Evolutionary conservation across 495 filamentous ascomycete species (phyloP), one percentile per base, ranked within the genome.

Genomic region (Tuber borchii): DNA sequence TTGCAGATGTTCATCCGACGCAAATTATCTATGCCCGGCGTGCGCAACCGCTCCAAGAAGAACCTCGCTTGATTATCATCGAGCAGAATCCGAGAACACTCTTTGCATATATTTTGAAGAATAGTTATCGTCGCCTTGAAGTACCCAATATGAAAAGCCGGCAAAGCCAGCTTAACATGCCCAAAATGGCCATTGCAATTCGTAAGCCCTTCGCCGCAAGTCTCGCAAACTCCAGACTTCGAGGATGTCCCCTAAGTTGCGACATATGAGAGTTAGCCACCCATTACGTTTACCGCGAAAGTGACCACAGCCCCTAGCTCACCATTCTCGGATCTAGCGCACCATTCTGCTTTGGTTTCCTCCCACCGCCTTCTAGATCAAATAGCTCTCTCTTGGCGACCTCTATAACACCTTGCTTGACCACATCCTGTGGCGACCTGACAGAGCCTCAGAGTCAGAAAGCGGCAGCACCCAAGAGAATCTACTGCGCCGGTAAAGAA

Each of bases 141-240:
- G 81, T 97, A 99, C 74, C 95, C 95, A 77, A 98, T 92, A 82
- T 98, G 95, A 80, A 97, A 97, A 42, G 91, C 91, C 8, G 95
- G 95, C 17, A 99, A 87, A 12, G 94, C 93, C 34, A 99, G 88
- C 82, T 91, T 88, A 75, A 98, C 90, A 84, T 97, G 91, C 61
- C 95, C 95, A 77, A 97, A 99, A 84, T 99, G 95, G 39, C 95
- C 95, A 77, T 94, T 94, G 83, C 95, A 99, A 69, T 90, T 87
- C 74, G 92, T 87, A 61, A 97, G 85, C 16, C 87, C 87, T 76
- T 90, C 88, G 70, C 91, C 89, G 84, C 95, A 99, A 34, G 95
- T 98, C 73, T 90, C 87, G 84, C 95, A 99, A 48, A 83, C 85
- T 51, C 87, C 90, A 19, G 85, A 88, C 84, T 93, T 90, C 92